These are phyloP conservation scores for Gryganskiella cystojenkinii DNA, from an alignment of 192 early-diverging fungal genomes.

Conservation along the genomic window DNA sequence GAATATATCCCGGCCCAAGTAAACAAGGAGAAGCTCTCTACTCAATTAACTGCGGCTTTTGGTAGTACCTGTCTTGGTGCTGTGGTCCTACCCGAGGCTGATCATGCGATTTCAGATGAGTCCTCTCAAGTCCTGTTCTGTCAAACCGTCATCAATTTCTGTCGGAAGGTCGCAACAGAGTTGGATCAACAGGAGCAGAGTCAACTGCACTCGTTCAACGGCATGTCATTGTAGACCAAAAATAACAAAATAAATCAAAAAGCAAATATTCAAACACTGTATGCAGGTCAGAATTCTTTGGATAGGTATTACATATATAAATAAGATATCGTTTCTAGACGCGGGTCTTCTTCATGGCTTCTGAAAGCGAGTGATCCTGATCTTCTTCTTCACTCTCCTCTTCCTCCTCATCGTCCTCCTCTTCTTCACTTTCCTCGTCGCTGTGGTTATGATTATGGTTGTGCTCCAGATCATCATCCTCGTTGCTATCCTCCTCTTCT, in stretches of 20 bases:
- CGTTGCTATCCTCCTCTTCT: slow-evolving; percentile 47
- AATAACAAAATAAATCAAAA: neutral
- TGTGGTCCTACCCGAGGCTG: slow-evolving; percentile 33
- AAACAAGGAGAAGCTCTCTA: slow-evolving; percentile 22
- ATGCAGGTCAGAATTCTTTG: too few relatives aligned
- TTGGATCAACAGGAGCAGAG: slow-evolving; percentile 8
- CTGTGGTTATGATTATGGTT: slow-evolving; percentile 16
- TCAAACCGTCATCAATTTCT: slow-evolving; percentile 33
- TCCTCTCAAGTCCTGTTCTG: slow-evolving; percentile 38
- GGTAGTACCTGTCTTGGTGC: slow-evolving; percentile 13
- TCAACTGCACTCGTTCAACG: slow-evolving; percentile 11
- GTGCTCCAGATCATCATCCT: slow-evolving; percentile 44
- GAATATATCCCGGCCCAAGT: slow-evolving; percentile 44
- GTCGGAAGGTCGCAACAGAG: slow-evolving; percentile 1
- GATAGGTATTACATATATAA: too few relatives aligned
- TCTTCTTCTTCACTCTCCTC: slow-evolving; percentile 37
- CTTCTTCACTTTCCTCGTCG: slow-evolving; percentile 40
- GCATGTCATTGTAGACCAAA: slow-evolving; percentile 6
- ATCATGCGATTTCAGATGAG: slow-evolving; percentile 46
- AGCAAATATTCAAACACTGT: too few relatives aligned
- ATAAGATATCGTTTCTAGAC: slow-evolving; percentile 12
- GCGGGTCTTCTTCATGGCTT: slow-evolving; percentile 18
- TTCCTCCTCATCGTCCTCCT: slow-evolving; percentile 50
- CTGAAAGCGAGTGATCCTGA: slow-evolving; percentile 8
- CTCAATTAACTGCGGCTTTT: slow-evolving; percentile 14